phyloP scores from a whole-genome alignment of 176 grass and related monocot species.

The Cocos nucifera region DNA sequence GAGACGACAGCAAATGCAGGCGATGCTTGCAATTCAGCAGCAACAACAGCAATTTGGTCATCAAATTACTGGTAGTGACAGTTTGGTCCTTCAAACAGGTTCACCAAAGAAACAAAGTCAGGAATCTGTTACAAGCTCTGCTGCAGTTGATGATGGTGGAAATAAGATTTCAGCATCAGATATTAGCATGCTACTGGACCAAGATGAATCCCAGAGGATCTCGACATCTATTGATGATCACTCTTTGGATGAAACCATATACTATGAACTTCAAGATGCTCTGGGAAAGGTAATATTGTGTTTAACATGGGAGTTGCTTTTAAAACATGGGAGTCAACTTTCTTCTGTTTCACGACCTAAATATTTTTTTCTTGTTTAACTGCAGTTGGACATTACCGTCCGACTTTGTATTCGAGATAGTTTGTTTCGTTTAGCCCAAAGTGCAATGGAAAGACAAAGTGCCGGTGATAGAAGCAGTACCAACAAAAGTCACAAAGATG shows the following conservation, averaged over 20 bases:
- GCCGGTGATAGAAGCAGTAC: conserved; percentile 49
- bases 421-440: conserved; percentile 74
- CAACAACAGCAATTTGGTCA: conserved; percentile 57
- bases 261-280: conserved; percentile 63
- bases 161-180: conserved; percentile 29
- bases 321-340: too few species aligned
- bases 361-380: too few species aligned
- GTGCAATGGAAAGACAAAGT: conserved; percentile 72
- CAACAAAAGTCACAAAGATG: conserved; percentile 45
- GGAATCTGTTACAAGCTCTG: conserved; percentile 37
- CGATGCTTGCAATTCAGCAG: conserved; percentile 65
- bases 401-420: conserved; percentile 71
- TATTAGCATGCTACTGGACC: conserved; percentile 19
- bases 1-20: conserved; percentile 59
- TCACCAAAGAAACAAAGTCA: conserved; percentile 33
- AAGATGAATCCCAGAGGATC: conserved; percentile 28
- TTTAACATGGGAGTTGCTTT: conserved; percentile 6
- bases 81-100: conserved; percentile 26
- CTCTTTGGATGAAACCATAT: conserved; percentile 50
- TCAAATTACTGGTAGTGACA: conserved; percentile 30
- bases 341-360: too few species aligned
- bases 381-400: conserved; percentile 69
- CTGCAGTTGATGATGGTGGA: conserved; percentile 25
- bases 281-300: conserved; percentile 40
- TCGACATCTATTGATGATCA: conserved; percentile 42